A percentile compares a stretch with the other conserved stretches of the same genome.
Conservation (phyloP, 2,329 filamentous ascomycete genomes). For the Phaeosphaeria sp. region DNA sequence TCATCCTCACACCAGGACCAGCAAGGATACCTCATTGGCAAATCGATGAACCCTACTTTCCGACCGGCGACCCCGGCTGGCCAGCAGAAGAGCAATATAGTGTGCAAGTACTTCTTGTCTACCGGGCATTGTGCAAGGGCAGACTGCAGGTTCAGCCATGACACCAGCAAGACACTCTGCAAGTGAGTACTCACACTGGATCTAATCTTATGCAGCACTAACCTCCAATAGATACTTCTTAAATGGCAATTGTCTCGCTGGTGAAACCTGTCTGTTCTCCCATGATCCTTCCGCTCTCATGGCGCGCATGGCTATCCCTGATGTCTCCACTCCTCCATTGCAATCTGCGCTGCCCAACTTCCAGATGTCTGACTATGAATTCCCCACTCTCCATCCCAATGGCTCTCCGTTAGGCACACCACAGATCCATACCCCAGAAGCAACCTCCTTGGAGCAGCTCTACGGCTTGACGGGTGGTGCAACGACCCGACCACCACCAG, state of each 20-base stretch:
- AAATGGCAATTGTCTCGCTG: constrained; percentile 92
- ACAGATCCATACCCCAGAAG: constrained; percentile 50
- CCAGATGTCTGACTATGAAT: constrained; percentile 84
- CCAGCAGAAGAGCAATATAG: constrained; percentile 81
- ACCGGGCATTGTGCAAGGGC: constrained; percentile 94
- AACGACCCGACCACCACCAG: constrained; percentile 68
- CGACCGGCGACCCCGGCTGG: constrained; percentile 78
- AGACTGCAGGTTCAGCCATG: constrained; percentile 96
- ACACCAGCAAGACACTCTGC: constrained; percentile 94
- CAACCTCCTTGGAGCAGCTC: constrained; percentile 52
- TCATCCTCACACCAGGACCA: constrained; percentile 61
- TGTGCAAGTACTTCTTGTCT: constrained; percentile 97
- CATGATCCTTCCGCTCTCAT: constrained; percentile 90
- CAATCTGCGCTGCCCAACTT: constrained; percentile 71
- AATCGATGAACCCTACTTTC: constrained; percentile 78
- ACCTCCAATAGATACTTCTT: constrained; percentile 79
- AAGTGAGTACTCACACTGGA: constrained; percentile 70
- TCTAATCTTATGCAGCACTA: constrained; percentile 25
- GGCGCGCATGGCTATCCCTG: constrained; percentile 79
- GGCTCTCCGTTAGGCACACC: constrained; percentile 51
- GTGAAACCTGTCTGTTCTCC: constrained; percentile 93
- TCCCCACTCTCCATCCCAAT: constrained; percentile 72
- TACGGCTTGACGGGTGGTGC: constrained; percentile 45
- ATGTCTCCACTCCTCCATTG: constrained; percentile 68
- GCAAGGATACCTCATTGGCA: constrained; percentile 80